phyloP scores from a whole-genome alignment of 441 rosid genomes.

The Syzygium syzygioides region DNA sequence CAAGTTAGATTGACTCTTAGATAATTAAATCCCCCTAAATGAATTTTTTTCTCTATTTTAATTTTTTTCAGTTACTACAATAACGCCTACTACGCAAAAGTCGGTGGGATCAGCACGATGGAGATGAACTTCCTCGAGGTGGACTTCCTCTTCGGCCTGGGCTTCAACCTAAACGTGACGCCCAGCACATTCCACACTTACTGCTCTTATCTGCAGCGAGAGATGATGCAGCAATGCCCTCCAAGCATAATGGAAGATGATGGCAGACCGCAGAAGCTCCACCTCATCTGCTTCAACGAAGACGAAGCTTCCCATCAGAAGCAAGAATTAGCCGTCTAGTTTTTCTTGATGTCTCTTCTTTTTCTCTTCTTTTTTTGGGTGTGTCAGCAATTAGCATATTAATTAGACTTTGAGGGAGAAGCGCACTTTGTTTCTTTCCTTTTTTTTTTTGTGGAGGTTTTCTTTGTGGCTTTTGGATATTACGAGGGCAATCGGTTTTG shows the following conservation, averaged over 20 bases:
- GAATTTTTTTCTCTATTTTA: neutral
- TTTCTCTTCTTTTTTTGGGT: neutral
- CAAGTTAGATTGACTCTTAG: neutral
- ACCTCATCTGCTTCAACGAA: slow-evolving; percentile 30
- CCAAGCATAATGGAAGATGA: slow-evolving; percentile 10
- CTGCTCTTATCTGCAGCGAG: slow-evolving; percentile 47
- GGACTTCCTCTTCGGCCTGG: slow-evolving; percentile 76
- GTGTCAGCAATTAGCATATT: neutral
- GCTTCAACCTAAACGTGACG: slow-evolving; percentile 70
- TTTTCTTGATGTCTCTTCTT: neutral
- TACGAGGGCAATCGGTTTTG: neutral
- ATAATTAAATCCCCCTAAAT: neutral
- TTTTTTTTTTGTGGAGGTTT: neutral
- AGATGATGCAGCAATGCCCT: slow-evolving; percentile 42
- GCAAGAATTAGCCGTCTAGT: slow-evolving; percentile 39
- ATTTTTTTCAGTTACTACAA: slow-evolving; percentile 50
- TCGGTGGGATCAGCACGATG: slow-evolving; percentile 75
- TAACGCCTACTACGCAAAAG: slow-evolving; percentile 75
- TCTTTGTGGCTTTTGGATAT: neutral
- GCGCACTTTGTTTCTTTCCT: neutral
- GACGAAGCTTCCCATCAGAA: slow-evolving; percentile 54
- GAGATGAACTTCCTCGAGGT: slow-evolving; percentile 89
- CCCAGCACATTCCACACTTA: slow-evolving; percentile 56
- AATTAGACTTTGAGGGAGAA: neutral
- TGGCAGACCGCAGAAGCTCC: slow-evolving; percentile 24